These are phyloP conservation scores for Ogataea paradorogensis DNA, from an alignment of 805 yeast genomes.

Conservation along the genomic window DNA sequence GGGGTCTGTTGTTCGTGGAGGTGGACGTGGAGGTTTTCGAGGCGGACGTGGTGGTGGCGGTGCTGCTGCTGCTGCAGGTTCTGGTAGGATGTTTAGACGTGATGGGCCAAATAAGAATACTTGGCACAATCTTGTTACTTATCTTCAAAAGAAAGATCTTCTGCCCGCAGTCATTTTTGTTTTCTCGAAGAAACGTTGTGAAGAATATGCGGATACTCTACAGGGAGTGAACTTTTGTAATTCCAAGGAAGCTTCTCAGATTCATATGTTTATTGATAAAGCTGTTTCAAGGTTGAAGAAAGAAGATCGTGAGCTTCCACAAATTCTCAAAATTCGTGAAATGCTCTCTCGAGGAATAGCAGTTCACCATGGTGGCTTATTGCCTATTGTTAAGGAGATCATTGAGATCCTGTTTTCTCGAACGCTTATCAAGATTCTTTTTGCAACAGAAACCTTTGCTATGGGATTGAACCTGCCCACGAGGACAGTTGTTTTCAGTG, in stretches of 20 bases:
- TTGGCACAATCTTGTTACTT: conserved; percentile 72
- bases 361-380: conserved; percentile 90
- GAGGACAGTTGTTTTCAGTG: conserved; percentile 89
- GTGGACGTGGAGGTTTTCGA: conserved; percentile 31
- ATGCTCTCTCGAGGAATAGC: conserved; percentile 89
- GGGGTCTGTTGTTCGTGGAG: conserved; percentile 31
- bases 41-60: conserved; percentile 28
- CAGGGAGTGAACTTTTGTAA: conserved; percentile 73
- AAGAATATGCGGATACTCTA: conserved; percentile 83
- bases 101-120: conserved; percentile 78
- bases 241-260: conserved; percentile 83
- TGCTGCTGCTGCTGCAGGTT: conserved; percentile 23
- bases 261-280: conserved; percentile 88
- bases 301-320: conserved; percentile 93
- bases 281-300: conserved; percentile 83
- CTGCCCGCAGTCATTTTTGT: conserved; percentile 92
- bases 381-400: conserved; percentile 90
- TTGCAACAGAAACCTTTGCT: conserved; percentile 98
- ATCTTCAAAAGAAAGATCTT: conserved; percentile 61
- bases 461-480: conserved; percentile 98
- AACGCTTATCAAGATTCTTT: conserved; percentile 81
- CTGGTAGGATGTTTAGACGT: conserved; percentile 38
- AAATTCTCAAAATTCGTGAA: conserved; percentile 77
- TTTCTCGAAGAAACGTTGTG: conserved; percentile 90
- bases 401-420: conserved; percentile 89